Conservation (phyloP, 257 asterid species). For the Solanum medicagineum region DNA sequence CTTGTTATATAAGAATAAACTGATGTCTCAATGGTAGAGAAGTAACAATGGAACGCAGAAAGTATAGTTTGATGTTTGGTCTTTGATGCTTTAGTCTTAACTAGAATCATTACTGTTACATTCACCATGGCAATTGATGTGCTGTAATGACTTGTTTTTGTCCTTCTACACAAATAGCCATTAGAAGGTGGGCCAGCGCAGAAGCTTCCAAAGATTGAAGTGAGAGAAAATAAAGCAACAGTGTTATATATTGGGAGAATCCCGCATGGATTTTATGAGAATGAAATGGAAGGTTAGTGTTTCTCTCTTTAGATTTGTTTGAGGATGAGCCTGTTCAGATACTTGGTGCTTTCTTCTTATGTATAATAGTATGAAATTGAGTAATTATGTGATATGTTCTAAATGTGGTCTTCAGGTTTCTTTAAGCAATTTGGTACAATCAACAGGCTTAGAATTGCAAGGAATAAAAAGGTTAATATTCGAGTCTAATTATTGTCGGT, state of each 20-base stretch:
- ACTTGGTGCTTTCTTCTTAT: not conserved
- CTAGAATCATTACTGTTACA: not conserved
- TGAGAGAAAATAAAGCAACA: slow-evolving; percentile 43
- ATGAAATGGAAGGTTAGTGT: slow-evolving; percentile 78
- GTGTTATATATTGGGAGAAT: slow-evolving; percentile 84
- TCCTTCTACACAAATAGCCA: slow-evolving; percentile 25
- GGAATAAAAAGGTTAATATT: slow-evolving; percentile 64
- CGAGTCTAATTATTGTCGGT: not conserved
- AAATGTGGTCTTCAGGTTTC: slow-evolving; percentile 48
- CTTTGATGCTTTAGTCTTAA: not conserved
- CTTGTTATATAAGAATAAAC: not conserved
- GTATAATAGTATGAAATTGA: not conserved
- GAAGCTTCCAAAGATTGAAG: slow-evolving; percentile 28
- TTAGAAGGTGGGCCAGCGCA: slow-evolving; percentile 70
- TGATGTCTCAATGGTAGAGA: not conserved
- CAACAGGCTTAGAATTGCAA: slow-evolving; percentile 77
- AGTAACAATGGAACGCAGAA: not conserved
- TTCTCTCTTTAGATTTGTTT: not conserved
- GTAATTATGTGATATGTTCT: not conserved
- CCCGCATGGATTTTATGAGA: slow-evolving; percentile 94
- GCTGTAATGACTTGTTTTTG: not conserved
- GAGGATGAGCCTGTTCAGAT: not conserved
- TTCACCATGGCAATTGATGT: not conserved
- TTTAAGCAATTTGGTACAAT: slow-evolving; percentile 85
- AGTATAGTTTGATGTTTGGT: not conserved